Evolutionary conservation across 331 rosid species (phyloP).

Genomic region (Arachis monticola): DNA sequence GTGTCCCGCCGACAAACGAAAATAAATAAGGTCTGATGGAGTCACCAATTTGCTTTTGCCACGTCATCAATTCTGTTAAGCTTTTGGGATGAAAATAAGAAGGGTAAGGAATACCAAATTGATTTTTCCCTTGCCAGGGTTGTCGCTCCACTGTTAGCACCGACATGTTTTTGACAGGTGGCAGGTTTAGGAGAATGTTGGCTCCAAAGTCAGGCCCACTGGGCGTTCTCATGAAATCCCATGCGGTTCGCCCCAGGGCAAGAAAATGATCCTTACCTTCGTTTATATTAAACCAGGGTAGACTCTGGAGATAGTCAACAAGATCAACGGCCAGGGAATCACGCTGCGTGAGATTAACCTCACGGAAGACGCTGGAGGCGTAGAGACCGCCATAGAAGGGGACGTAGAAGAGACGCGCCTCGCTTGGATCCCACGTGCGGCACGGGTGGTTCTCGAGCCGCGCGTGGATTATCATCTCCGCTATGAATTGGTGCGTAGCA

Average conservation of each 20-base stretch:
- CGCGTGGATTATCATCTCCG: slow-evolving; percentile 85
- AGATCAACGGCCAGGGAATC: slow-evolving; percentile 60
- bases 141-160: slow-evolving; percentile 83
- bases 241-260: slow-evolving; percentile 78
- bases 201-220: slow-evolving; percentile 70
- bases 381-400: slow-evolving; percentile 93
- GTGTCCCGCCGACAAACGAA: slow-evolving; percentile 74
- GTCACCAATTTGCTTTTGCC: slow-evolving; percentile 51
- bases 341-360: slow-evolving; percentile 54
- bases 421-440: slow-evolving; percentile 64
- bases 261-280: slow-evolving; percentile 73
- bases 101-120: slow-evolving; percentile 81
- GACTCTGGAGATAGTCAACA: slow-evolving; percentile 36
- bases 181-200: slow-evolving; percentile 60
- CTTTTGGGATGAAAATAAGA: slow-evolving; percentile 77
- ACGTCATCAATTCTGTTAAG: slow-evolving; percentile 35
- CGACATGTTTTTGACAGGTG: slow-evolving; percentile 79
- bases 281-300: slow-evolving; percentile 44
- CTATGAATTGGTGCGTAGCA: slow-evolving; percentile 85
- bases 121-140: slow-evolving; percentile 71
- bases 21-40: slow-evolving; percentile 56
- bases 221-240: slow-evolving; percentile 77
- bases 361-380: slow-evolving; percentile 68
- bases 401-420: slow-evolving; percentile 67
- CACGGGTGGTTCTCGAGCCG: slow-evolving; percentile 79